phyloP scores from a whole-genome alignment of 2,329 filamentous ascomycete species.

The Alternaria viburni region DNA sequence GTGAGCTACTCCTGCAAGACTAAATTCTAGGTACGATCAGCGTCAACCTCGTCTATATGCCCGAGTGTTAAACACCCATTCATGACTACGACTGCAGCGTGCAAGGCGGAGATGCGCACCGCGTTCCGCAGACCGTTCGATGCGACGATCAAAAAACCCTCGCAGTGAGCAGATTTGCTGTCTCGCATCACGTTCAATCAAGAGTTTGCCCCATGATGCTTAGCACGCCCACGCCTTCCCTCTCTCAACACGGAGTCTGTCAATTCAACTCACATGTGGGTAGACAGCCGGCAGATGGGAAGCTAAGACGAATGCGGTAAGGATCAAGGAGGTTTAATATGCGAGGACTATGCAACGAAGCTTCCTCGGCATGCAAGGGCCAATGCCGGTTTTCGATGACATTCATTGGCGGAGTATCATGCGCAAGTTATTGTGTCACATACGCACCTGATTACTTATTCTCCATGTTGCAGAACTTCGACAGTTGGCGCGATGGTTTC shows the following conservation, averaged over 20 bases:
- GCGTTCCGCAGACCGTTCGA: background rate
- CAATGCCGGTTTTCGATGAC: background rate
- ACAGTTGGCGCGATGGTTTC: background rate
- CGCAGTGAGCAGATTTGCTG: background rate
- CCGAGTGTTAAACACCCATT: background rate
- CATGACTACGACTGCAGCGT: background rate
- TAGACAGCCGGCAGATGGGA: conserved; percentile 16
- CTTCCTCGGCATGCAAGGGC: conserved; percentile 1
- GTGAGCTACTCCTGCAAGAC: background rate
- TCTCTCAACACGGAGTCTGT: conserved; percentile 14
- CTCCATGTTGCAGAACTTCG: background rate
- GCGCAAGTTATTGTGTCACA: background rate
- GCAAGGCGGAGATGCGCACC: background rate
- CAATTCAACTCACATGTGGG: conserved; percentile 11
- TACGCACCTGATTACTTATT: conserved; percentile 2
- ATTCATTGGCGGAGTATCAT: background rate
- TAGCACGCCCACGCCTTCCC: conserved; percentile 8
- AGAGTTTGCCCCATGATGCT: conserved; percentile 5
- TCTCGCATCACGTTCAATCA: conserved; percentile 3
- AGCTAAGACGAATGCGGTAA: conserved; percentile 10
- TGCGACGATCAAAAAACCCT: background rate
- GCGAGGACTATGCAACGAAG: conserved; percentile 14
- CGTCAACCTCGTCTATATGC: background rate
- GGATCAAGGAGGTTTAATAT: conserved; percentile 21
- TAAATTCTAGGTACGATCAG: background rate